Evolutionary conservation across 148 eudicot species (phyloP), one percentile per base, ranked within the genome.

Genomic region (Salicornia ramosissima): DNA sequence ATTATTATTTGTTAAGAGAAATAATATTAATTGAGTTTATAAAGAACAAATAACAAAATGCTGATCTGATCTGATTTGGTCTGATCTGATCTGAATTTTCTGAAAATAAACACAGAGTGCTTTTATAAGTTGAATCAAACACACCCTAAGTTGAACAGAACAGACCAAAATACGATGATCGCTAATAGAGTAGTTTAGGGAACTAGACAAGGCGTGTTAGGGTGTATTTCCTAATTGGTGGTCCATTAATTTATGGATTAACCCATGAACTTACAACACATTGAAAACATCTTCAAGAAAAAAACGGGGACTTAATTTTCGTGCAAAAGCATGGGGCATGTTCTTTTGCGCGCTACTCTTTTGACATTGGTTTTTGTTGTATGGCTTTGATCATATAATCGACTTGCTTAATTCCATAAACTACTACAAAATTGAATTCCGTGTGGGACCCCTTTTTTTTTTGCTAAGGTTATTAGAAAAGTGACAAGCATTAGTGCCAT

Each of bases 311-410:
- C 6, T n/a, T 60, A 19, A 18, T 19, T 33, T 36, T 34, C 28
- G 65, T 36, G 65, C 29, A 36, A n/a, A 62, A 21, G 13, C 2
- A 62, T 62, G 65, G 65, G 59, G 24, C 64, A 33, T 15, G 40
- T 59, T 59, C 64, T 39, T 39, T 8, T n/a, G n/a, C n/a, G 19
- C 39, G 47, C 46, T 19, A 62, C 65, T 36, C n/a, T 62, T 52
- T 36, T 36, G 64, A n/a, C 64, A 60, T 60, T 33, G 14, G 24
- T 60, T 14, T n/a, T 60, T 19, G 64, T 60, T 21, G 10, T 5
- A 1, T 53, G 28, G 57, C 1, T 53, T 53, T 10, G 13, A 3
- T 42, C 1, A 9, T 14, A 42, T 42, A 19, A 6, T 16, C 21
- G 56, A 10, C 24, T 60, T 60, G 64, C 45, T 43, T 31, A 60